Evolutionary conservation across 768 basidiomycete genomes (phyloP), one percentile per base, ranked within the genome.

Genomic region (Dacryopinax spathularia): DNA sequence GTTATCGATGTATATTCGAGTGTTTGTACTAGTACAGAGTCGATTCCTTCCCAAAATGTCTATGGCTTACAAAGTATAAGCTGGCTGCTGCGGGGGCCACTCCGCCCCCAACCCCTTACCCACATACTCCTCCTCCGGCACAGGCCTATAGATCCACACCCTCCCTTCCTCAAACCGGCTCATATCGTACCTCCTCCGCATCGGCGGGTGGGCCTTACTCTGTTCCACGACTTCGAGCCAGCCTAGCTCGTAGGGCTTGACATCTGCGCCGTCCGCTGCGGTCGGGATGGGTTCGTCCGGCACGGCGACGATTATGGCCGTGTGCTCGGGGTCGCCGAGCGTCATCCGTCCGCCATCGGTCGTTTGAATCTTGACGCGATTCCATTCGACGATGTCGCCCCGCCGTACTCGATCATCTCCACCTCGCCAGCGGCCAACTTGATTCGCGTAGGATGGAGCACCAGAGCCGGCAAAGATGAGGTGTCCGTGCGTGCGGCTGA

Each of bases 301-400:
- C 41, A 81, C 80, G 41, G 69, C 63, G 33, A 79, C 74, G 48
- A 84, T 75, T 61, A 83, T 72, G 33, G 81, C 80, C 1, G 82
- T 84, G 68, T 83, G 82, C 62, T 83, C 82, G 5, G 82, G 82
- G 61, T 77, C 75, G 1, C 82, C 82, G 13, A 84, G 69, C 2
- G 72, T 72, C 70, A 60, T 69, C 66, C 4, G 65, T 69, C 0
- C 1, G 41, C 37, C 56, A 0, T 48, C 62, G 1, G 62, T 66
- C 18, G 64, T 60, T 18, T 60, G 13, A 29, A 82, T 75, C 64
- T 67, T 72, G 59, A 76, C 82, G 63, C 64, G 71, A 33, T 77
- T 70, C 81, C 82, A 83, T 66, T 83, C 79, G 34, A 80, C 77
- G 59, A 84, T 79, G 63, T 84, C 82, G 7, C 83, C 82, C 44